Evolutionary conservation across 1,284 basidiomycete genomes (phyloP), one percentile per base, ranked within the genome.

Genomic region (Rhodofomes roseus): DNA sequence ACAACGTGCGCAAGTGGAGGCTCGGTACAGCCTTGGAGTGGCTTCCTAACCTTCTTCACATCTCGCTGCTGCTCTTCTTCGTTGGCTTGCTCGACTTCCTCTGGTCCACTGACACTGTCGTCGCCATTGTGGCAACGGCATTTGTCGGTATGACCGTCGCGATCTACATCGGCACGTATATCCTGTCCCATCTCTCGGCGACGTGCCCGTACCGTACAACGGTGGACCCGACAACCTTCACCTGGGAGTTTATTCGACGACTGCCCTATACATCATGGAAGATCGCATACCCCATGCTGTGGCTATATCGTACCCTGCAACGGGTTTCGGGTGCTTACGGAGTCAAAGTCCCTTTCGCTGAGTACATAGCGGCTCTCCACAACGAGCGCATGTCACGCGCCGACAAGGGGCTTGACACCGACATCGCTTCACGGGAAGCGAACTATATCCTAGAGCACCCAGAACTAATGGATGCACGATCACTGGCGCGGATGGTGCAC

Each of bases 201-300:
- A 57, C 60, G 5, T 64, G 59, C 27, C 63, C 63, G 5, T 64
- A 57, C 60, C 60, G 58, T 29, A 64, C 60, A 1, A 62, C 63
- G 1, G 56, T 60, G 11, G 59, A 60, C 0, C 36, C 58, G 7
- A 22, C 59, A 36, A 43, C 61, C 5, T 7, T 51, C 8, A n/a
- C 48, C 2, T n/a, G 25, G 22, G 27, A 31, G 6, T 31, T 34
- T 2, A 6, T 29, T 7, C 23, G 25, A 23, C 18, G 27, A 34
- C 12, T 34, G 14, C 27, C 25, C 5, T 27, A 51, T 14, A 31
- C 48, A 8, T 51, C 37, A 4, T 39, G 37, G 37, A 39, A 39
- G 37, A 39, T 39, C 9, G 37, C 37, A 12, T 39, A 39, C 16
- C 37, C n/a, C 31, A 11, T 34, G 11, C 11, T 34, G 31, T 34